Evolutionary conservation across 106 monocot species (phyloP).

Genomic region (Allium sativum): DNA sequence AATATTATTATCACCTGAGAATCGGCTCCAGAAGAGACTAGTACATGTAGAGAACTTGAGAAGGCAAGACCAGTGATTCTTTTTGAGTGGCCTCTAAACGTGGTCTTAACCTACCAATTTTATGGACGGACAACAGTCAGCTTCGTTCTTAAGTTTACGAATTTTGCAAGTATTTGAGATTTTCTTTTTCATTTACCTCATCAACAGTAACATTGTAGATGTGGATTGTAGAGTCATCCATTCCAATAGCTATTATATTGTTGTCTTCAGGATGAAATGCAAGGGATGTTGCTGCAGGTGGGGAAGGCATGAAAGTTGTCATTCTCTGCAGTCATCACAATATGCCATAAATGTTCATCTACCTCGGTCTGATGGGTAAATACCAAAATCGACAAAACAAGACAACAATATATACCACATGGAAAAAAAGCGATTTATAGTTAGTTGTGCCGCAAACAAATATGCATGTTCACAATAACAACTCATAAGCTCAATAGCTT

Average conservation of each 20-base stretch:
- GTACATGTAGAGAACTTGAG: slow-evolving; percentile 39
- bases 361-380: no score
- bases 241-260: slow-evolving; percentile 80
- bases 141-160: no score
- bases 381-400: no score
- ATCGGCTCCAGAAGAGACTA: slow-evolving; percentile 71
- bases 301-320: slow-evolving; percentile 75
- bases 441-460: no score
- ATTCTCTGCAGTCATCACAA: slow-evolving; percentile 36
- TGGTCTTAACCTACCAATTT: slow-evolving; percentile 47
- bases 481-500: no score
- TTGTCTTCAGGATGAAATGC: slow-evolving; percentile 82
- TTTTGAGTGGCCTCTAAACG: slow-evolving; percentile 51
- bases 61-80: slow-evolving; percentile 71
- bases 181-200: slow-evolving; percentile 25
- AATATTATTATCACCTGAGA: slow-evolving; percentile 33
- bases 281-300: slow-evolving; percentile 71
- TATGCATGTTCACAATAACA: no score
- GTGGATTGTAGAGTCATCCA: slow-evolving; percentile 74
- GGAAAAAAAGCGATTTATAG: no score
- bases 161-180: no score
- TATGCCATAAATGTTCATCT: no score
- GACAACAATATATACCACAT: no score
- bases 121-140: no score
- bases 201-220: slow-evolving; percentile 72